Base-by-base conservation (phyloP, 1,139 yeast genomes). In the Yamadazyma siamensis region DNA sequence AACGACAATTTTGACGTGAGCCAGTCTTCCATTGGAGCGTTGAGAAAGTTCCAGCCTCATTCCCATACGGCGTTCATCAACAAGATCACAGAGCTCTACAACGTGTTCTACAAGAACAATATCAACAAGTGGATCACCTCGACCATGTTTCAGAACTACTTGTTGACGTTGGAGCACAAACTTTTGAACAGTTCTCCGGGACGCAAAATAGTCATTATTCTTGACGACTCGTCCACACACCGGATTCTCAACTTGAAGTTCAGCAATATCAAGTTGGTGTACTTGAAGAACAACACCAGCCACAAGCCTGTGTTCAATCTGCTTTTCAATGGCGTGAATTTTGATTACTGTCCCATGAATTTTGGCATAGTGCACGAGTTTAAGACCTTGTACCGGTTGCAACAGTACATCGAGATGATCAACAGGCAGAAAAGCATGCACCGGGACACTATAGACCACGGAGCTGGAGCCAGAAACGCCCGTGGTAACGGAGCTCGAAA, bases 341-440 rank as follows among this genome's bases (percentile, higher is more conserved):
- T 65, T 33, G 72, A 71, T 43, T 77, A 75, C 46, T 52, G 77
- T 22, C 85, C 85, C 2, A 76, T 77, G 66, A 75, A 71, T 40
- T 77, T 78, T 65, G 86, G 86, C 3, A 75, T 78, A 4, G 61
- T 75, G 17, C 79, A 76, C 37, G 85, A 79, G 41, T 75, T 79
- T 45, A 76, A 76, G 41, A 65, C 76, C 9, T 56, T 75, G 27
- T 79, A 74, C 47, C 63, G 86, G 37, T 59, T 74, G 6, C 79
- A 75, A 39, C 85, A 79, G 42, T 79, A 77, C 41, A 56, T 71
- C 38, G 76, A 71, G 21, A 62, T 77, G 60, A 65, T 54, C 32
- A 59, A 54, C 55, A 50, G 48, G 52, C 78, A 56, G 54, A 58
- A 35, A 13, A 27, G 20, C 10, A 17, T 25, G 15, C 26, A 32